Evolutionary conservation across 495 filamentous ascomycete genomes (phyloP), one percentile per base, ranked within the genome.

Genomic region (Penicillium subrubescens): DNA sequence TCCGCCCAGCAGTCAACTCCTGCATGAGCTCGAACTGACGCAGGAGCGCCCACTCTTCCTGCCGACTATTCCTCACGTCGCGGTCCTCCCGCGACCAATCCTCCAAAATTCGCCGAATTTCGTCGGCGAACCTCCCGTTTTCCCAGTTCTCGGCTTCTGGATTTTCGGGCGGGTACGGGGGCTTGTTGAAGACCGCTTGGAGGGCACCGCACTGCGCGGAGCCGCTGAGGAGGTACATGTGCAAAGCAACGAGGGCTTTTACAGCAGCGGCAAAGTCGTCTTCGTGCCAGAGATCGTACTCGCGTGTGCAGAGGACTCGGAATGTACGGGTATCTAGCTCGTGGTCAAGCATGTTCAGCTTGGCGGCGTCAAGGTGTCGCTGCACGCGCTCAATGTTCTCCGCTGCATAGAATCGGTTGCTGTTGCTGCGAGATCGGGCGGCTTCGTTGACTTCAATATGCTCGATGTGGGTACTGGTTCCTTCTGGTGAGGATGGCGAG

Each of bases 161-260:
- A 46, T 43, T 50, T 15, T 58, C 46, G 5, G 37, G 37, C 5
- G 37, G 37, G 37, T 17, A 41, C 14, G 37, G 37, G 14, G 37
- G 37, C 15, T 41, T 41, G 15, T 41, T 41, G 37, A 41, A 41
- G 37, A 41, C 37, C 3, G 37, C 37, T 41, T 41, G 37, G 0
- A 78, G 34, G 4, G 63, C 48, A 2, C 73, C 76, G 51, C 71
- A 73, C 6, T 61, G 51, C 6, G 76, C 71, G 5, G 63, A 23
- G 2, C 74, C 76, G 65, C 74, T 72, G 56, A 77, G 67, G 39
- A 78, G 57, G 58, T 78, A 78, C 46, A 72, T 23, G 0, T 61
- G 46, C 51, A 78, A 51, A 0, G 64, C 74, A 4, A 60, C 60
- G 5, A 78, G 51, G 17, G 69, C 39, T 3, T 66, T 60, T 10